Conservation (phyloP, 2,329 filamentous ascomycete species). For the Aureobasidium sp. region DNA sequence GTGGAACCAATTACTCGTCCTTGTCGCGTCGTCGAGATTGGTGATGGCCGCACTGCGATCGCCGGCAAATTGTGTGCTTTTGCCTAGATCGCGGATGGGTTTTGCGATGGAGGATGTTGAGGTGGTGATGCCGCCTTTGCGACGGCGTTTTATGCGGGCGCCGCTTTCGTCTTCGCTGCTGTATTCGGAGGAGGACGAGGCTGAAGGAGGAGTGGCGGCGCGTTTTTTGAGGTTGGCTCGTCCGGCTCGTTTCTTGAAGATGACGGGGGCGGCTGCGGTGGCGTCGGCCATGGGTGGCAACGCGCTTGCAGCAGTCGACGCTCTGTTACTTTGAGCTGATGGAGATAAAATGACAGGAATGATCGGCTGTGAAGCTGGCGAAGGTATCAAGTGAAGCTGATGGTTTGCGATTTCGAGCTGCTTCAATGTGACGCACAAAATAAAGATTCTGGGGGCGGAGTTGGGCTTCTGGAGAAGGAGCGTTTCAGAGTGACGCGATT, state of each 20-base stretch:
- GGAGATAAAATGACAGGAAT: too few relatives aligned
- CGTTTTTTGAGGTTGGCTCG: constrained; percentile 74
- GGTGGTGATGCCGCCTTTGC: constrained; percentile 58
- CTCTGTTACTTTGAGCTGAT: too few relatives aligned
- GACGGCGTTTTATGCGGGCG: constrained; percentile 70
- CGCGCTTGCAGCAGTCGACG: background rate
- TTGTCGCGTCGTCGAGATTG: constrained; percentile 78
- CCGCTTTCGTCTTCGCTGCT: constrained; percentile 72
- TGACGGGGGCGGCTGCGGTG: constrained; percentile 33
- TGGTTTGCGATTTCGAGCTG: too few relatives aligned
- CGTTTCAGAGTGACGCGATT: constrained; percentile 4
- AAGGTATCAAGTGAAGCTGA: too few relatives aligned
- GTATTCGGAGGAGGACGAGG: constrained; percentile 52
- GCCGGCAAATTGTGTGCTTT: constrained; percentile 43
- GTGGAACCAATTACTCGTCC: constrained; percentile 83
- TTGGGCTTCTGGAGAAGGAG: background rate
- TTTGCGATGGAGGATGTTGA: constrained; percentile 49
- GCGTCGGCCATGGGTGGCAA: constrained; percentile 27
- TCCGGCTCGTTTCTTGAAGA: constrained; percentile 86
- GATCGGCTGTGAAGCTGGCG: too few relatives aligned
- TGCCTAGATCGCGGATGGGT: constrained; percentile 27
- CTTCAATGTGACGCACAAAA: background rate
- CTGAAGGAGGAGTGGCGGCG: constrained; percentile 67
- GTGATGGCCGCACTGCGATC: constrained; percentile 58
- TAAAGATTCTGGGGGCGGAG: background rate